Percentiles rank a stretch among this genome's conserved stretches.
phyloP scores from a whole-genome alignment of 352 stramenopile species.

The Peronospora destructor region DNA sequence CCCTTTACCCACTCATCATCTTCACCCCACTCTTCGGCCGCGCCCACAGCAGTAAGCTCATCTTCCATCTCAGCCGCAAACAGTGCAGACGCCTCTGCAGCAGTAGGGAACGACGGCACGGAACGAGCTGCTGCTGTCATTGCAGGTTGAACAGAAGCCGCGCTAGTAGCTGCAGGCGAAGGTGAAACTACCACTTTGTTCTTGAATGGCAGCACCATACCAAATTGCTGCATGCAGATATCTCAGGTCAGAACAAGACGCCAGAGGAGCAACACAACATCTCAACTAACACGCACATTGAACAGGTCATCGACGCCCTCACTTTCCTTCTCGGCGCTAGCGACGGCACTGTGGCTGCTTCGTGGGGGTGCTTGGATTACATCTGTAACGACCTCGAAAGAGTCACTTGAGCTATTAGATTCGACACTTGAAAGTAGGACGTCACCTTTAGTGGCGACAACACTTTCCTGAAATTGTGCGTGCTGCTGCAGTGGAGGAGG shows the following conservation, averaged over 20 bases:
- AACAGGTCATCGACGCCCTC: slow-evolving; percentile 63
- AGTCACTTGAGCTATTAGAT: slow-evolving; percentile 67
- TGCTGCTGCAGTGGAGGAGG: slow-evolving; percentile 10
- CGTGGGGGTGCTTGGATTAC: slow-evolving; percentile 26
- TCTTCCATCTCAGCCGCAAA: slow-evolving; percentile 71
- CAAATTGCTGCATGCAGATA: slow-evolving; percentile 59
- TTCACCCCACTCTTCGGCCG: slow-evolving; percentile 58
- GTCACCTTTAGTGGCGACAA: slow-evolving; percentile 13
- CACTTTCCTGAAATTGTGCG: slow-evolving; percentile 28
- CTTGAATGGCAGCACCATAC: slow-evolving; percentile 75
- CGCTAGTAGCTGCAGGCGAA: slow-evolving; percentile 19
- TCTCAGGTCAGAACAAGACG: slow-evolving; percentile 7
- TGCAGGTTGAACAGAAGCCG: slow-evolving; percentile 9
- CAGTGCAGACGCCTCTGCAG: slow-evolving; percentile 38
- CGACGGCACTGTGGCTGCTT: slow-evolving; percentile 9
- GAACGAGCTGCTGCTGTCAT: slow-evolving; percentile 6
- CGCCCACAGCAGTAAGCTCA: slow-evolving; percentile 31
- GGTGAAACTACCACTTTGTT: slow-evolving; percentile 37
- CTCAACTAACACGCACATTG: slow-evolving; percentile 46
- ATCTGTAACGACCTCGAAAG: slow-evolving; percentile 52
- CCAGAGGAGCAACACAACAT: neutral
- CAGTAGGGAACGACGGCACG: slow-evolving; percentile 22
- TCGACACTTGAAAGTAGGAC: slow-evolving; percentile 30
- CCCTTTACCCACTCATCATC: slow-evolving; percentile 80
- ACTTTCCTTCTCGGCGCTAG: slow-evolving; percentile 29